Conservation (phyloP, 495 filamentous ascomycete species). For the Mytilinidion resinicola region DNA sequence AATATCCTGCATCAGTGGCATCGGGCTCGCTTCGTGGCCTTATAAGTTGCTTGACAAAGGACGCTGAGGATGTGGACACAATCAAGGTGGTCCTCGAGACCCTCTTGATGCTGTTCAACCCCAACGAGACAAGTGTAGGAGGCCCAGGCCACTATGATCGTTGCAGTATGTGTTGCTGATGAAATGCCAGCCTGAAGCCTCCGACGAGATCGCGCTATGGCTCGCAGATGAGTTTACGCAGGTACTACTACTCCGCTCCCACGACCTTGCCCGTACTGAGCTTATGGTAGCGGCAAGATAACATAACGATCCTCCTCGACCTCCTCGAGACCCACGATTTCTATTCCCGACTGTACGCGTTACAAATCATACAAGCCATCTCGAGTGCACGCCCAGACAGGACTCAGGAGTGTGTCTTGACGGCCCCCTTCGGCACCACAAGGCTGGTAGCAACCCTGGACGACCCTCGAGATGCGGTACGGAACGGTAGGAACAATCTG, state of each 20-base stretch:
- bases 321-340: constrained; percentile 84
- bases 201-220: constrained; percentile 94
- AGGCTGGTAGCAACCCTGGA: constrained; percentile 77
- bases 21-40: constrained; percentile 80
- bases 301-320: constrained; percentile 84
- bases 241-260: constrained; percentile 41
- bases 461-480: constrained; percentile 79
- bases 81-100: constrained; percentile 92
- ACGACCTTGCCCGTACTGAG: constrained; percentile 31
- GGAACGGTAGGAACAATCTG: constrained; percentile 58
- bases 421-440: constrained; percentile 79
- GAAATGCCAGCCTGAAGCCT: constrained; percentile 70
- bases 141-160: not conserved
- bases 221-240: constrained; percentile 97
- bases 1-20: constrained; percentile 93
- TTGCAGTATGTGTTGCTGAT: constrained; percentile 26
- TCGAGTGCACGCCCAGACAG: constrained; percentile 79
- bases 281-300: constrained; percentile 78
- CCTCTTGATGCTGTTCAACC: constrained; percentile 82
- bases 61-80: constrained; percentile 94
- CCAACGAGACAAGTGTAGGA: constrained; percentile 62
- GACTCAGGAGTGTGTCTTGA: constrained; percentile 92
- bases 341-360: constrained; percentile 85
- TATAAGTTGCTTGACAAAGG: constrained; percentile 76
- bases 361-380: constrained; percentile 85